phyloP scores from a whole-genome alignment of 1,284 basidiomycete genomes.

The Sporisorium iseilematis-ciliati region DNA sequence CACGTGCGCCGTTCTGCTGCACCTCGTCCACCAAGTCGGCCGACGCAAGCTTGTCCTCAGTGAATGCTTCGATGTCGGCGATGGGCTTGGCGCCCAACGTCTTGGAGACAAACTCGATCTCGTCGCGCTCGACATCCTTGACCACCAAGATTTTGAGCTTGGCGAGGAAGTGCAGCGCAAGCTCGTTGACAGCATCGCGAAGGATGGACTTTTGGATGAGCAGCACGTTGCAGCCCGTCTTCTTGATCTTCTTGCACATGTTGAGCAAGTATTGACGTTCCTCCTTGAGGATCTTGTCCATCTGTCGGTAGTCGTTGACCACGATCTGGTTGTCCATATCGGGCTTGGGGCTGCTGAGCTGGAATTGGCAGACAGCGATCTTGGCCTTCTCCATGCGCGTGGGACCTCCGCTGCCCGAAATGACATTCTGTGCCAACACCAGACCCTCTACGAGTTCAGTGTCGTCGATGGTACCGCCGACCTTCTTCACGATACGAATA shows the following conservation, averaged over 20 bases:
- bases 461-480: constrained; percentile 99
- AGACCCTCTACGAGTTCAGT: constrained; percentile 97
- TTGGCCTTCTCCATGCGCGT: constrained; percentile 98
- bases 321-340: constrained; percentile 99
- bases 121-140: constrained; percentile 98
- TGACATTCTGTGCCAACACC: constrained; percentile 94
- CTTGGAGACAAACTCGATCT: constrained; percentile 97
- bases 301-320: constrained; percentile 99
- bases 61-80: constrained; percentile 97
- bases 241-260: constrained; percentile 99
- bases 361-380: constrained; percentile 98
- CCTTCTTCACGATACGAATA: constrained; percentile 96
- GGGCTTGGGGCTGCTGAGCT: constrained; percentile 95
- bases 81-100: constrained; percentile 95
- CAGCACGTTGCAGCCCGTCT: constrained; percentile 97
- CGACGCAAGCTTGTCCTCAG: constrained; percentile 97
- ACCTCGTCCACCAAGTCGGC: constrained; percentile 96
- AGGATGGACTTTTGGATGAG: constrained; percentile 99
- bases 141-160: constrained; percentile 96
- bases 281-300: constrained; percentile 99
- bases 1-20: constrained; percentile 85
- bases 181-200: constrained; percentile 97
- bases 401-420: constrained; percentile 89
- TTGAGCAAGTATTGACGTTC: constrained; percentile 97
- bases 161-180: constrained; percentile 98